These are phyloP conservation scores for Metschnikowia santaceciliae DNA, from an alignment of 805 yeast genomes.

Conservation along the genomic window DNA sequence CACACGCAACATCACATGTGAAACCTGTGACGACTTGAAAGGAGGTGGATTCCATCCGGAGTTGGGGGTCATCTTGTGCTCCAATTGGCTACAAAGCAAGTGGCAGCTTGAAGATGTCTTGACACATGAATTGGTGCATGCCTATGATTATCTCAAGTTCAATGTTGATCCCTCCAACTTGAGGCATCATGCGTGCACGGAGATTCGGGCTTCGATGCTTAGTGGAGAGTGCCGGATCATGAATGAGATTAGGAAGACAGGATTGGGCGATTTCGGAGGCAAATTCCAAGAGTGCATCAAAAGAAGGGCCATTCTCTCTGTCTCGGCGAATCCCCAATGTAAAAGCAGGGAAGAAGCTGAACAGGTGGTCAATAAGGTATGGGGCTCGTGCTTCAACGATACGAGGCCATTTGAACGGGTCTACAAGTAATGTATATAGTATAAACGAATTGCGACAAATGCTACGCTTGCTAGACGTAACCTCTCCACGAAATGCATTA, in stretches of 20 bases:
- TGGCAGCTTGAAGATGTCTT: conserved; percentile 87
- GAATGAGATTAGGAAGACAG: conserved; percentile 68
- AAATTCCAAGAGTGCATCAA: conserved; percentile 91
- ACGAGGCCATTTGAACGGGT: conserved; percentile 95
- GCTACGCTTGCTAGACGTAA: background rate
- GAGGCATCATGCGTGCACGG: conserved; percentile 95
- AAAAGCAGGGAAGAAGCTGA: conserved; percentile 68
- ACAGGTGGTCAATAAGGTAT: conserved; percentile 77
- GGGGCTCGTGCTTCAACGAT: conserved; percentile 90
- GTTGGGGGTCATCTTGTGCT: conserved; percentile 80
- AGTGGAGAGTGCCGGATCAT: conserved; percentile 93
- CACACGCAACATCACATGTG: conserved; percentile 63
- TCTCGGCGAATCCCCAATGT: conserved; percentile 82
- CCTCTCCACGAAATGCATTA: too few relatives aligned
- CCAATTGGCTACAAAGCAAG: conserved; percentile 69
- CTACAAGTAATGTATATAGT: conserved; percentile 47
- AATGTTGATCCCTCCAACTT: conserved; percentile 80
- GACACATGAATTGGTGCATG: conserved; percentile 90
- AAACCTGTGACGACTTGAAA: conserved; percentile 71
- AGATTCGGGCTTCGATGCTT: conserved; percentile 85
- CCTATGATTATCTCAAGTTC: conserved; percentile 86
- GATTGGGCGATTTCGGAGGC: conserved; percentile 52
- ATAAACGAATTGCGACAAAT: background rate
- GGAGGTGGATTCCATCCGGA: conserved; percentile 95
- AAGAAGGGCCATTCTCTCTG: conserved; percentile 84